Base-by-base conservation (phyloP, 2,329 filamentous ascomycete species). In the Rhytidhysteron rufulum region DNA sequence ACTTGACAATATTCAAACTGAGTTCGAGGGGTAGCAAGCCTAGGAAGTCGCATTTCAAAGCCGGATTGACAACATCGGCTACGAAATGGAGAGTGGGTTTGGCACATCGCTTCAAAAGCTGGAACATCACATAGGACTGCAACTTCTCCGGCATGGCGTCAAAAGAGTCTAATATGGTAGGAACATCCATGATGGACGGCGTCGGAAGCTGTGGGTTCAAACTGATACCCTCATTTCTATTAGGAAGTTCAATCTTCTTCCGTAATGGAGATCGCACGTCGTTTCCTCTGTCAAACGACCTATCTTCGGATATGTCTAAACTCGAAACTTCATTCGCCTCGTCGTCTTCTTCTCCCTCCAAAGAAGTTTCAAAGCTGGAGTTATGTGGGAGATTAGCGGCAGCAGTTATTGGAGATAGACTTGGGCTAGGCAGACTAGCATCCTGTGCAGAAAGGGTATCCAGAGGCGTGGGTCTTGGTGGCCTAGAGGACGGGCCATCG, bases 111-210 rank as follows among this genome's bases (percentile, higher is more conserved):
- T 88, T 84, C 19, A 98, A 77, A 40, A 98, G 81, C 60, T 98
- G 91, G 61, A 94, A 97, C 82, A 98, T 95, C 68, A 98, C 84
- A 60, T 95, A 95, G 0, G 86, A 86, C 68, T 98, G 93, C 78
- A 98, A 82, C 55, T 93, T 85, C 32, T 86, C 81, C 2, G 91
- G 89, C 76, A 98, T 86, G 5, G 85, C 79, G 62, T 97, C 91
- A 55, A 97, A 98, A 2, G 83, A 83, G 53, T 95, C 86, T 13
- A 98, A 70, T 75, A 98, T 87, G 13, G 77, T 79, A 6, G 86
- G 86, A n/a, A 91, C 86, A 54, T 94, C 87, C 67, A 90, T 78
- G 16, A 91, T 47, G 0, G 56, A 62, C 42, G 70, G 58, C 38
- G 62, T 57, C 36, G 61, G 50, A 39, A 66, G 47, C 37, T 67